Evolutionary conservation across 1,284 basidiomycete species (phyloP).

Genomic region (Ustilago shanxiensis): DNA sequence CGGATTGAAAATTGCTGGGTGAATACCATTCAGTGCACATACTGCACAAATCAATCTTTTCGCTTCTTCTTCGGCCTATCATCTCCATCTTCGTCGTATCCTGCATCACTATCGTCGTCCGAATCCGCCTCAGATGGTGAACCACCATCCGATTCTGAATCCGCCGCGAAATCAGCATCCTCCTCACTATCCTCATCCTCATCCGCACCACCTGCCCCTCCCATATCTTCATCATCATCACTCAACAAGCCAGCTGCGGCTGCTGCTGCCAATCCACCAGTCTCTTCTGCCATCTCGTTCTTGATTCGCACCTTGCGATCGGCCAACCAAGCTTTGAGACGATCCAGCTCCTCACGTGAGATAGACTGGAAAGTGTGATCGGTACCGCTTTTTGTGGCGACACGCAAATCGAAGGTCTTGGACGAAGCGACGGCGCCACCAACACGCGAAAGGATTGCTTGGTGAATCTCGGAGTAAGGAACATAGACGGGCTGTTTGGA

Average conservation of each 20-base stretch:
- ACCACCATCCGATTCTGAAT: constrained; percentile 60
- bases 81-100: constrained; percentile 41
- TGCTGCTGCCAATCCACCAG: constrained; percentile 69
- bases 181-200: constrained; percentile 70
- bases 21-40: no score
- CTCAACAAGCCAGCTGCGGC: constrained; percentile 77
- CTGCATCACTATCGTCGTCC: constrained; percentile 72
- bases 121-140: constrained; percentile 72
- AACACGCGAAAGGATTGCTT: constrained; percentile 91
- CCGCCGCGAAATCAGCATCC: constrained; percentile 88
- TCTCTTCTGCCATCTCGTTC: constrained; percentile 94
- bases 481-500: constrained; percentile 94
- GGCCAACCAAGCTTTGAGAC: constrained; percentile 85
- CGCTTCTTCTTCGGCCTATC: constrained; percentile 62
- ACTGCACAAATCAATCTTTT: constrained; percentile 43
- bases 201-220: constrained; percentile 74
- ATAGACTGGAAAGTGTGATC: constrained; percentile 82
- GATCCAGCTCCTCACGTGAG: constrained; percentile 94
- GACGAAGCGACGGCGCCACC: constrained; percentile 89
- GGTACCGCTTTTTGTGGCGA: constrained; percentile 83
- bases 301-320: constrained; percentile 93
- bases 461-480: constrained; percentile 90
- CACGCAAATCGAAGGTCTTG: constrained; percentile 93
- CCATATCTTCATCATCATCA: constrained; percentile 79
- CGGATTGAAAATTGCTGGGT: not conserved